phyloP scores from a whole-genome alignment of 129 eudicot species.

The Calendula officinalis region DNA sequence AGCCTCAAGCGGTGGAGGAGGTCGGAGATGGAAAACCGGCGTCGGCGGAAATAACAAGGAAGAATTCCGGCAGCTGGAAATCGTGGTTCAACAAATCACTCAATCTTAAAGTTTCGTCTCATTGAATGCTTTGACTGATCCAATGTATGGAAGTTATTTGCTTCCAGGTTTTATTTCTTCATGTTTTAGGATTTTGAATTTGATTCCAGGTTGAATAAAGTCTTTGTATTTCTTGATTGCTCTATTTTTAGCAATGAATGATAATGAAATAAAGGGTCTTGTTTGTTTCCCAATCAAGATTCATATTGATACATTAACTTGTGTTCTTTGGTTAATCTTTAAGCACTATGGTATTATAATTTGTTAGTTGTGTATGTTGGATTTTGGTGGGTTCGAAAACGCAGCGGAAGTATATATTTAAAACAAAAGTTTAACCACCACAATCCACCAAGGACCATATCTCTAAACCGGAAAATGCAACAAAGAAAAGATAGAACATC shows the following conservation, averaged over 20 bases:
- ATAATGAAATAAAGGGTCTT: conserved; percentile 17
- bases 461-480: no score
- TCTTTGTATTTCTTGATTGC: conserved; percentile 10
- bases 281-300: background rate
- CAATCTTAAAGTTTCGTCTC: conserved; percentile 47
- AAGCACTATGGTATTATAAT: background rate
- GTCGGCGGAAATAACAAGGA: conserved; percentile 29
- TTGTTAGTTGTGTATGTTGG: background rate
- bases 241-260: background rate
- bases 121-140: conserved; percentile 34
- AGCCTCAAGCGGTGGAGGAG: conserved; percentile 49
- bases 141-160: conserved; percentile 21
- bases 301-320: background rate
- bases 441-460: no score
- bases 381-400: no score
- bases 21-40: conserved; percentile 27
- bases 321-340: conserved; percentile 12
- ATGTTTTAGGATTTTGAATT: conserved; percentile 23
- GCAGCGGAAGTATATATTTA: no score
- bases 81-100: conserved; percentile 63
- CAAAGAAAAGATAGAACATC: no score
- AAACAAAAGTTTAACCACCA: no score
- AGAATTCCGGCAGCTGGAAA: conserved; percentile 54
- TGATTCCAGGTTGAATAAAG: conserved; percentile 29
- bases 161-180: background rate